A percentile compares a stretch with the other conserved stretches of the same genome.
These are phyloP conservation scores for Sanghuangporus baumii DNA, from an alignment of 1,284 basidiomycete genomes.

Conservation along the genomic window DNA sequence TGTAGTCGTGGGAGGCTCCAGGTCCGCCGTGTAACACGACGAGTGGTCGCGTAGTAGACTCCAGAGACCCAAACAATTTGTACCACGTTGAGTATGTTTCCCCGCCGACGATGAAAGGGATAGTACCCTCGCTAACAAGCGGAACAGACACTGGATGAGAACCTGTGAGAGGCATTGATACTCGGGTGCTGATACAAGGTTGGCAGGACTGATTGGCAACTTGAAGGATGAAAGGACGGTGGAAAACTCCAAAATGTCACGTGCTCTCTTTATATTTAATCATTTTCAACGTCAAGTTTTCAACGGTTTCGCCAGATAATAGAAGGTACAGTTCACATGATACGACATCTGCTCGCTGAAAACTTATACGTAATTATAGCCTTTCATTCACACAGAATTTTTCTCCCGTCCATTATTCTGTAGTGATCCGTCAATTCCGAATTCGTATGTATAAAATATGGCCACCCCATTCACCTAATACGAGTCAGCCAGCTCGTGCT, in stretches of 20 bases:
- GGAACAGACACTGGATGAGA: not conserved
- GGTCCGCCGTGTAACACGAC: constrained; percentile 40
- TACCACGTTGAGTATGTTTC: constrained; percentile 23
- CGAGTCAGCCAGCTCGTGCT: not conserved
- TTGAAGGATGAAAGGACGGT: no score
- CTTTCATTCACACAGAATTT: no score
- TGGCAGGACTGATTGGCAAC: not conserved
- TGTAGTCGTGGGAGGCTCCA: constrained; percentile 37
- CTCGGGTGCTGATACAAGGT: not conserved
- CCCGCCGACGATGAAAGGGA: not conserved
- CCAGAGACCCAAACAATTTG: constrained; percentile 26
- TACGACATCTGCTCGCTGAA: no score
- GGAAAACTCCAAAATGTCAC: no score
- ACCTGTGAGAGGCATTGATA: not conserved
- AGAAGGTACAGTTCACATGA: no score
- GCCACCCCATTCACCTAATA: not conserved
- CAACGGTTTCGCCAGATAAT: no score
- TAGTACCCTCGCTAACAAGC: not conserved
- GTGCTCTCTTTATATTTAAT: no score
- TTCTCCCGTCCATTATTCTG: no score
- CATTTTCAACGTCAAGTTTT: no score
- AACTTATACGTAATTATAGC: no score
- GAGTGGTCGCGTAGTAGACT: constrained; percentile 27
- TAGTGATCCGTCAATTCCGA: no score
- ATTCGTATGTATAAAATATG: no score